These are phyloP conservation scores for Dactylis glomerata DNA, from an alignment of 176 grass and related monocot genomes.

Conservation along the genomic window DNA sequence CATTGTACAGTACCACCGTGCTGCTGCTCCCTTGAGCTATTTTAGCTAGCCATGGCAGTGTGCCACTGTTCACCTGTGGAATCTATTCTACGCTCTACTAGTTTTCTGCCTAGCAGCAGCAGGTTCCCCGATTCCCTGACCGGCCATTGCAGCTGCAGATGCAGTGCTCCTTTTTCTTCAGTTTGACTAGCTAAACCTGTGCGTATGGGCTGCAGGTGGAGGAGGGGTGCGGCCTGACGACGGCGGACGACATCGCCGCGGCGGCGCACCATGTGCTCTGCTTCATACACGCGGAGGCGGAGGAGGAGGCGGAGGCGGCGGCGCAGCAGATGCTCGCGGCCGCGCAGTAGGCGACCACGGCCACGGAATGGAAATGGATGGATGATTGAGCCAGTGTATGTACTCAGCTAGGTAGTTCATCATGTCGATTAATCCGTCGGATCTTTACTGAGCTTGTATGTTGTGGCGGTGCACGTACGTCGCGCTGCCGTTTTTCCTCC, in stretches of 20 bases:
- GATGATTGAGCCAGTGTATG: neutral
- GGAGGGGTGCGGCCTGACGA: slow-evolving; percentile 69
- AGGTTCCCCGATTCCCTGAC: slow-evolving; percentile 18
- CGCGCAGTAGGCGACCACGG: neutral
- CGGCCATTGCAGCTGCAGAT: neutral
- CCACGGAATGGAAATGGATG: neutral
- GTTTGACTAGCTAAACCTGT: neutral
- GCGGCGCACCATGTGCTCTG: slow-evolving; percentile 78
- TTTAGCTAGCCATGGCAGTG: neutral
- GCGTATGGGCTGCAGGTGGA: slow-evolving; percentile 52
- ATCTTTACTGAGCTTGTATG: neutral
- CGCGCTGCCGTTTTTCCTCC: neutral
- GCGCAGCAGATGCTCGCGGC: slow-evolving; percentile 11
- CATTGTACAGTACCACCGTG: neutral
- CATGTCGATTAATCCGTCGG: neutral
- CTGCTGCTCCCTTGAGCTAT: neutral
- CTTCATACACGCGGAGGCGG: slow-evolving; percentile 55
- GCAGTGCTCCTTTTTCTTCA: neutral
- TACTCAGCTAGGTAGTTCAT: neutral
- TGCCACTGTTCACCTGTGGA: neutral
- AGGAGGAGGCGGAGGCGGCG: slow-evolving; percentile 32
- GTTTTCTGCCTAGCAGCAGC: neutral
- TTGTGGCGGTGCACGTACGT: neutral
- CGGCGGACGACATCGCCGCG: slow-evolving; percentile 73
- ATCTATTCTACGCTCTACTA: neutral